These are phyloP conservation scores for Nemania sp. DNA, from an alignment of 2,329 filamentous ascomycete genomes.

Conservation along the genomic window DNA sequence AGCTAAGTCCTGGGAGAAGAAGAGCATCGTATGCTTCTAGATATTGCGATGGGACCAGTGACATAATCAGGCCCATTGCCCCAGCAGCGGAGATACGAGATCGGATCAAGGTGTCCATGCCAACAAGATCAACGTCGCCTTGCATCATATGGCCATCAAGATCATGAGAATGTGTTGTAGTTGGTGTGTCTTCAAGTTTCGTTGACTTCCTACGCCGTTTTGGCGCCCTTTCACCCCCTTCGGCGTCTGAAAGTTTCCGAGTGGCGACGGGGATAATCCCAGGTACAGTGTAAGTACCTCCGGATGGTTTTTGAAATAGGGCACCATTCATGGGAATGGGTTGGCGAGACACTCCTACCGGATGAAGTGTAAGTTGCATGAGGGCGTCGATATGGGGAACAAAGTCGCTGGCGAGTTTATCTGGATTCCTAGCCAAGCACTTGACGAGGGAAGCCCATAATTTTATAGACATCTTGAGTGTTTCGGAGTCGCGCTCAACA, in stretches of 20 bases:
- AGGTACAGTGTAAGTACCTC: constrained; percentile 77
- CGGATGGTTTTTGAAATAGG: constrained; percentile 93
- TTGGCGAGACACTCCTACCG: constrained; percentile 90
- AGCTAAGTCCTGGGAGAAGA: constrained; percentile 75
- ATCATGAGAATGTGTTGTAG: constrained; percentile 82
- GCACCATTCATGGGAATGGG: constrained; percentile 91
- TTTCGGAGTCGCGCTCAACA: constrained; percentile 88
- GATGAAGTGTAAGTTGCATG: constrained; percentile 85
- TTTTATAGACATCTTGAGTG: constrained; percentile 84
- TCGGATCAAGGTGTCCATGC: constrained; percentile 86
- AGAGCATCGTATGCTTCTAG: constrained; percentile 73
- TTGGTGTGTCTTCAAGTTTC: constrained; percentile 78
- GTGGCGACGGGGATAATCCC: constrained; percentile 59
- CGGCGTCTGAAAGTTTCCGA: constrained; percentile 64
- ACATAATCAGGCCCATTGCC: constrained; percentile 87
- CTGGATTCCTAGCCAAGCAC: constrained; percentile 72
- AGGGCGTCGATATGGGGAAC: constrained; percentile 81
- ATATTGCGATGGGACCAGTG: constrained; percentile 74
- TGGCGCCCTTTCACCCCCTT: constrained; percentile 70
- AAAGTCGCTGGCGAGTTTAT: constrained; percentile 78
- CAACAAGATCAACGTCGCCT: constrained; percentile 94
- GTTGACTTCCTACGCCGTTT: constrained; percentile 86
- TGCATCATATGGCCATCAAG: constrained; percentile 98
- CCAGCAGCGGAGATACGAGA: constrained; percentile 89
- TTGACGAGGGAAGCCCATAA: constrained; percentile 86